Percentiles rank a stretch among this genome's conserved stretches.
These are phyloP conservation scores for Rhizopogon rudus DNA, from an alignment of 768 basidiomycete species.

Conservation along the genomic window DNA sequence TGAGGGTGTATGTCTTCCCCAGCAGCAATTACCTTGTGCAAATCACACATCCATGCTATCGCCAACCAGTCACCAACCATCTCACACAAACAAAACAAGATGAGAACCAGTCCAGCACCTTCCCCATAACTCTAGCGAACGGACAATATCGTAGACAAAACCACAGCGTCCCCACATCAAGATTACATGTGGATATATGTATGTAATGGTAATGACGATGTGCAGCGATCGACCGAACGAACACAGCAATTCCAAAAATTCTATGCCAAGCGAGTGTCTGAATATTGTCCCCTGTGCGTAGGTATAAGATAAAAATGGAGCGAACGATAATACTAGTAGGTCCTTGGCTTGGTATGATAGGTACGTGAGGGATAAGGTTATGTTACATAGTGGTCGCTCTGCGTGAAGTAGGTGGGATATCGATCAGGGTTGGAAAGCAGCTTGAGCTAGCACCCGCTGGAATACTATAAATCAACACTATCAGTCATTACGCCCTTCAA, in stretches of 20 bases:
- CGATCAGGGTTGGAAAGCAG: background rate
- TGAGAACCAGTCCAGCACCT: too few relatives aligned
- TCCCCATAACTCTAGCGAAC: too few relatives aligned
- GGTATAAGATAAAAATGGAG: background rate
- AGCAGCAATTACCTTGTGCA: too few relatives aligned
- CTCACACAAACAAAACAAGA: too few relatives aligned
- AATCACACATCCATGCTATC: too few relatives aligned
- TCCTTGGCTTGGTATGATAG: background rate
- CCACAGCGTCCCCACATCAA: too few relatives aligned
- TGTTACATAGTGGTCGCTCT: background rate
- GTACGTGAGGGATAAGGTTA: background rate
- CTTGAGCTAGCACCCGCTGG: conserved; percentile 1
- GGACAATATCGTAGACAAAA: too few relatives aligned
- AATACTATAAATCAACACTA: background rate
- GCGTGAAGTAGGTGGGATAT: background rate
- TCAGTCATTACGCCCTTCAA: background rate
- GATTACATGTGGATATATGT: background rate
- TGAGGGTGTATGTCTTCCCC: too few relatives aligned
- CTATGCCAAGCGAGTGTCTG: background rate
- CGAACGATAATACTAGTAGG: background rate
- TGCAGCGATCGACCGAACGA: too few relatives aligned
- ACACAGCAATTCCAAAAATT: background rate
- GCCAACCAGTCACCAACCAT: too few relatives aligned
- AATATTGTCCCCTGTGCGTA: background rate
- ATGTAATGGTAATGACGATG: background rate